These are phyloP conservation scores for Luvunga scandens DNA, from an alignment of 345 rosid species.

Conservation along the genomic window DNA sequence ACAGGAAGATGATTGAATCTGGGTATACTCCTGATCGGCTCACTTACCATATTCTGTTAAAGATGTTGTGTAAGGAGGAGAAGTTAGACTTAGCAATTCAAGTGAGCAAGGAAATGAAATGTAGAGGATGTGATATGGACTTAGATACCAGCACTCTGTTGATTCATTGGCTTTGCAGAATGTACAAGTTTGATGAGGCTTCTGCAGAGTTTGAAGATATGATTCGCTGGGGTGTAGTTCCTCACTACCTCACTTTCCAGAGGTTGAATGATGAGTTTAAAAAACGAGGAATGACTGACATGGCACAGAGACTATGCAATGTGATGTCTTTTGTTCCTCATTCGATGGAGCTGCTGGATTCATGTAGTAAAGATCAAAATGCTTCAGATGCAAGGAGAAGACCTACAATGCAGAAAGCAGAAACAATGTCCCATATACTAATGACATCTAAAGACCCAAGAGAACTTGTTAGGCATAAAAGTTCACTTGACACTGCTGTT, in stretches of 20 bases:
- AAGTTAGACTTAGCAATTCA: slow-evolving; percentile 64
- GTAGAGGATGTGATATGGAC: slow-evolving; percentile 68
- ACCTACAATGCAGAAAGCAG: slow-evolving; percentile 62
- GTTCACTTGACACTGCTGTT: slow-evolving; percentile 24
- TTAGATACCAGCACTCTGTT: slow-evolving; percentile 62
- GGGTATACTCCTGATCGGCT: slow-evolving; percentile 67
- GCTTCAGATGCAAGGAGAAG: slow-evolving; percentile 44
- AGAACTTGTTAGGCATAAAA: slow-evolving; percentile 47
- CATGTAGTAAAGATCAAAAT: slow-evolving; percentile 31
- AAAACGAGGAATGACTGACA: slow-evolving; percentile 49
- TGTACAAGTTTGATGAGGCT: slow-evolving; percentile 71
- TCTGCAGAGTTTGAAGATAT: slow-evolving; percentile 61
- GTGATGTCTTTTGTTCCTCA: slow-evolving; percentile 67
- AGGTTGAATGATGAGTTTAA: slow-evolving; percentile 58
- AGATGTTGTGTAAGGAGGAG: slow-evolving; percentile 78
- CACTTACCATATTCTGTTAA: slow-evolving; percentile 74
- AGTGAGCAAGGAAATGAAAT: slow-evolving; percentile 75
- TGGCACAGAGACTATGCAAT: slow-evolving; percentile 47
- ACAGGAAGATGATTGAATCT: slow-evolving; percentile 70
- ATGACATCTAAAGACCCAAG: slow-evolving; percentile 68
- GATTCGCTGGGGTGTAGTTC: slow-evolving; percentile 65
- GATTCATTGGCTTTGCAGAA: slow-evolving; percentile 62
- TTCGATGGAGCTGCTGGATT: slow-evolving; percentile 59
- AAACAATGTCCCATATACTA: slow-evolving; percentile 72
- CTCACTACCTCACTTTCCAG: slow-evolving; percentile 71